Conservation (phyloP, 1,284 basidiomycete genomes). For the Melampsora occidentalis region DNA sequence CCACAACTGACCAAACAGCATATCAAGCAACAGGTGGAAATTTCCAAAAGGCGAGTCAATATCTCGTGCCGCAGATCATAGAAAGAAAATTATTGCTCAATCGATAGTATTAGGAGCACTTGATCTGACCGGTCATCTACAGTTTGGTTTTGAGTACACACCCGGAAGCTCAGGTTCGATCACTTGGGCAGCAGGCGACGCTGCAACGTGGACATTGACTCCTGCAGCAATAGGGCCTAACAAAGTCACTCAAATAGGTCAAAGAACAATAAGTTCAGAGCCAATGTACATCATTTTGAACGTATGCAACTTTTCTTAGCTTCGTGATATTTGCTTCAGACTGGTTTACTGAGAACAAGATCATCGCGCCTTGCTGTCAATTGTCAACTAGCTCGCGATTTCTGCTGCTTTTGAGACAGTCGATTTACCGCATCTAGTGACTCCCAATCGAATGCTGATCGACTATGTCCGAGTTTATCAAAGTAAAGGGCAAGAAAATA, state of each 20-base stretch:
- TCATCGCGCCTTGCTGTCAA: neutral
- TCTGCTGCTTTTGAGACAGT: slow-evolving; percentile 40
- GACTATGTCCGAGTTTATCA: slow-evolving; percentile 44
- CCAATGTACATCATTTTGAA: slow-evolving; percentile 53
- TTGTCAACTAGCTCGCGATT: slow-evolving; percentile 20
- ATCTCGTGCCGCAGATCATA: neutral
- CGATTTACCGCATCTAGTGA: slow-evolving; percentile 19
- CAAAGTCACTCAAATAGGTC: slow-evolving; percentile 39
- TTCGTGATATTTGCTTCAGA: neutral
- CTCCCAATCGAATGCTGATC: slow-evolving; percentile 25
- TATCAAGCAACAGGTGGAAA: slow-evolving; percentile 47
- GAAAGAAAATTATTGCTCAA: slow-evolving; percentile 21
- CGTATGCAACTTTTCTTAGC: slow-evolving; percentile 47
- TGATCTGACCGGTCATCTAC: neutral
- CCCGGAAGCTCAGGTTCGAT: slow-evolving; percentile 41
- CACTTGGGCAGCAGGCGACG: slow-evolving; percentile 42
- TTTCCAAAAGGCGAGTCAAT: slow-evolving; percentile 44
- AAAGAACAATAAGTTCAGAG: slow-evolving; percentile 46
- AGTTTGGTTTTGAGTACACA: slow-evolving; percentile 42
- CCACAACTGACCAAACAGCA: slow-evolving; percentile 48
- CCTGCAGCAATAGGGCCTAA: slow-evolving; percentile 35
- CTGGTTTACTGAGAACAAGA: neutral
- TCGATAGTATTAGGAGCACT: neutral
- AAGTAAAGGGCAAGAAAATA: slow-evolving; percentile 29
- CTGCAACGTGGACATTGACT: slow-evolving; percentile 27